A percentile compares a stretch with the other conserved stretches of the same genome.
These are phyloP conservation scores for Beauveria scarabaeidicola DNA, from an alignment of 2,329 filamentous ascomycete genomes.

Conservation along the genomic window DNA sequence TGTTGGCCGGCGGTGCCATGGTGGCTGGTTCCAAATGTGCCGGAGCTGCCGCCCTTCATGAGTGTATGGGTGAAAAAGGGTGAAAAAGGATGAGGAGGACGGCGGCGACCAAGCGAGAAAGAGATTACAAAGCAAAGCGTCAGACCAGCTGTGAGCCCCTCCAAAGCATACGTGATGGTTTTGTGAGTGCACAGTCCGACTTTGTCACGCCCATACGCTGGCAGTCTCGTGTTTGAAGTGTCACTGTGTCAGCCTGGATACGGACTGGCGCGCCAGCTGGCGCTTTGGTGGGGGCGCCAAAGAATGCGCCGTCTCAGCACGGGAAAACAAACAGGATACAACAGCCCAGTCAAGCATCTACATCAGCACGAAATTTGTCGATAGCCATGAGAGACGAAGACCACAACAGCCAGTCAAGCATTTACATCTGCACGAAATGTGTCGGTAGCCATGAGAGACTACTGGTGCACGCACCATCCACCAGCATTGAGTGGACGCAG, in stretches of 20 bases:
- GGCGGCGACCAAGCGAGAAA: not conserved
- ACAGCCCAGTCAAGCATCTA: not conserved
- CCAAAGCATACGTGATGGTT: not conserved
- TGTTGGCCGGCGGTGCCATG: not conserved
- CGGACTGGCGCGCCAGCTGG: conserved; percentile 1
- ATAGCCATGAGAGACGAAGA: not conserved
- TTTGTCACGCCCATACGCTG: not conserved
- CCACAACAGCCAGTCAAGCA: not conserved
- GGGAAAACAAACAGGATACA: not conserved
- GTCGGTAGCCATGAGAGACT: not conserved
- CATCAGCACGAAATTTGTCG: not conserved
- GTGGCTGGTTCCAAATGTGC: not conserved
- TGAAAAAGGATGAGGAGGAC: not conserved
- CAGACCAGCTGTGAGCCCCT: not conserved
- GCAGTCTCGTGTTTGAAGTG: not conserved
- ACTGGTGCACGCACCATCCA: not conserved
- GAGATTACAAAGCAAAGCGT: not conserved
- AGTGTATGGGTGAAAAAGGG: not conserved
- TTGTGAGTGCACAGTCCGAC: not conserved
- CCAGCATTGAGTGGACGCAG: not conserved
- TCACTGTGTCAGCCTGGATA: not conserved
- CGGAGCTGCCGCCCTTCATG: not conserved
- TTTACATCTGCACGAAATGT: not conserved
- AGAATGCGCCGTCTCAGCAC: too few relatives aligned
- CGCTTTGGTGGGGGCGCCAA: not conserved